phyloP scores from a whole-genome alignment of 768 basidiomycete species.

The Phaeotremella fagi region DNA sequence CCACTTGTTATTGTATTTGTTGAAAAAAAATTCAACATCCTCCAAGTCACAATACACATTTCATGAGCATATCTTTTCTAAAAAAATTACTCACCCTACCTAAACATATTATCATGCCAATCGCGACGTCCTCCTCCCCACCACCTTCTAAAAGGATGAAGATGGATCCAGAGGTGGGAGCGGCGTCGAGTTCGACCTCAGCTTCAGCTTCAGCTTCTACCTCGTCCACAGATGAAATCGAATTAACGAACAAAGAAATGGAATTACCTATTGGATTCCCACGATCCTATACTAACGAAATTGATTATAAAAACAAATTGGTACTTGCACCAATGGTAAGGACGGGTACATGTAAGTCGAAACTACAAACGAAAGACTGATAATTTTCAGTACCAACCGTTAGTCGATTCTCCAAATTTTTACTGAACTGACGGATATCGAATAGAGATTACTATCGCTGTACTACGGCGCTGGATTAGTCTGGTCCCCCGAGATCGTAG shows the following conservation, averaged over 20 bases:
- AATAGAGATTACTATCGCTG: conserved; percentile 65
- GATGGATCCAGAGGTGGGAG: too few species aligned
- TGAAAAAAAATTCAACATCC: too few species aligned
- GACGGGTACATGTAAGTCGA: conserved; percentile 61
- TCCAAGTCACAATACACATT: too few species aligned
- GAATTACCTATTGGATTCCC: conserved; percentile 23
- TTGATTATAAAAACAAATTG: conserved; percentile 77
- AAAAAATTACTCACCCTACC: too few species aligned
- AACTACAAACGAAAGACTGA: conserved; percentile 1
- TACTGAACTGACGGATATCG: not conserved
- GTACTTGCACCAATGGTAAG: conserved; percentile 99
- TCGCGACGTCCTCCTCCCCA: too few species aligned
- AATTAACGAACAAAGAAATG: conserved; percentile 35
- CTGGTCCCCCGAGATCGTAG: conserved; percentile 95
- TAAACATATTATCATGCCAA: too few species aligned
- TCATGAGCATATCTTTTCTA: too few species aligned
- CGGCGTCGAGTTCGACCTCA: too few species aligned
- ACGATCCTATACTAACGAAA: conserved; percentile 32
- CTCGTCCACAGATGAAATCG: too few species aligned
- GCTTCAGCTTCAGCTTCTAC: too few species aligned
- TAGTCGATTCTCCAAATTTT: not conserved
- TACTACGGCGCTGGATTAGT: conserved; percentile 91
- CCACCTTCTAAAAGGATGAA: too few species aligned
- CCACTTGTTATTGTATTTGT: too few species aligned
- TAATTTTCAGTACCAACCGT: conserved; percentile 63